Conservation (phyloP, 164 flowering plant genomes). For the Malania oleifera region DNA sequence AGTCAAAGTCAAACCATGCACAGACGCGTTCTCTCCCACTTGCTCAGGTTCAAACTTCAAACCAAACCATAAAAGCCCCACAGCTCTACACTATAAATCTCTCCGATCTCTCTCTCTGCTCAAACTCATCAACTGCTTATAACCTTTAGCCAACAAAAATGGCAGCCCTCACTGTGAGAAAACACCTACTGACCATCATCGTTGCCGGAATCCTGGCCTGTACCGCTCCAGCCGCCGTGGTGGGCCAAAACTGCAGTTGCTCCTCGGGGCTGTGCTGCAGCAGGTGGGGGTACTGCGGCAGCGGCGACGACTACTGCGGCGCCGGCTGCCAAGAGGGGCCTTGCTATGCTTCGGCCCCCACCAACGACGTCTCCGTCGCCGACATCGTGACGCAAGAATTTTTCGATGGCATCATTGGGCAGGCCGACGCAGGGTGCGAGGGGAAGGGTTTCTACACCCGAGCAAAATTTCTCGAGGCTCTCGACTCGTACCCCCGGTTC, state of each 20-base stretch:
- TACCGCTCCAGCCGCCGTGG: not conserved
- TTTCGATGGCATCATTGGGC: constrained; percentile 37
- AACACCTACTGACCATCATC: not conserved
- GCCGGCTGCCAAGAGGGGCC: constrained; percentile 38
- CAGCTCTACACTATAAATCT: no score
- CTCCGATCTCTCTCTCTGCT: no score
- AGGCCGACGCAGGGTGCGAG: constrained; percentile 30
- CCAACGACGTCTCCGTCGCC: constrained; percentile 22
- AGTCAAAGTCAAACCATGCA: no score
- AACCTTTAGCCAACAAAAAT: not conserved
- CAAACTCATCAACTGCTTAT: no score
- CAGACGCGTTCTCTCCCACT: no score
- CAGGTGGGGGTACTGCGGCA: constrained; percentile 42
- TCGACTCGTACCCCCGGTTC: constrained; percentile 32
- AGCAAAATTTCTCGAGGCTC: constrained; percentile 38
- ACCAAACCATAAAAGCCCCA: no score
- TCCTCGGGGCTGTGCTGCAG: constrained; percentile 40
- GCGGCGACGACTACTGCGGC: constrained; percentile 35
- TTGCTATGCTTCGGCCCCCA: constrained; percentile 18
- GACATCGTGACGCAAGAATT: constrained; percentile 34
- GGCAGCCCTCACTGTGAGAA: not conserved
- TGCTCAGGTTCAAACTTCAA: no score
- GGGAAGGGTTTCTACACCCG: constrained; percentile 54
- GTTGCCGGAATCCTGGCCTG: constrained; percentile 7
- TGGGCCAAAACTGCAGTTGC: constrained; percentile 35